phyloP scores from a whole-genome alignment of 805 yeast species.

The Candida argentea region DNA sequence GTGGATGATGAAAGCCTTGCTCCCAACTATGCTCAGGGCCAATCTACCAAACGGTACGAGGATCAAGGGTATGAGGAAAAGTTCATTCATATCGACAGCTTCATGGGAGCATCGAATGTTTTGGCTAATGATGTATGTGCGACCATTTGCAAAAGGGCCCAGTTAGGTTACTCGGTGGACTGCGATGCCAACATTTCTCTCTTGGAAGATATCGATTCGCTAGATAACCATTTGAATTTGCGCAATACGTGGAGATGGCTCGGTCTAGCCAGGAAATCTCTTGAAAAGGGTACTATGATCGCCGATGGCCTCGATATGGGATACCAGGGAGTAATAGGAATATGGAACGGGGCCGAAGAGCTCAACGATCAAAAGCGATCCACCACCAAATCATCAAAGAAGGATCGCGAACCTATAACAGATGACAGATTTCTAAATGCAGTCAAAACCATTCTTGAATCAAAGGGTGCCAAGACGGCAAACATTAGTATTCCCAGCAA shows the following conservation, averaged over 20 bases:
- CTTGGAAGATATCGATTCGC: slow-evolving; percentile 39
- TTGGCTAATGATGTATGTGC: slow-evolving; percentile 66
- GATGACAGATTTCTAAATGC: slow-evolving; percentile 39
- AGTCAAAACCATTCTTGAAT: slow-evolving; percentile 40
- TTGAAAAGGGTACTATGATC: slow-evolving; percentile 55
- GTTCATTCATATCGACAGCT: slow-evolving; percentile 18
- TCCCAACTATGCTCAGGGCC: slow-evolving; percentile 3
- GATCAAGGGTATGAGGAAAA: slow-evolving; percentile 15
- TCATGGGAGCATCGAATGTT: slow-evolving; percentile 30
- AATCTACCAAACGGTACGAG: slow-evolving; percentile 3
- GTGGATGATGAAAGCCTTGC: slow-evolving; percentile 19
- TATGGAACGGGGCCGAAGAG: slow-evolving; percentile 71
- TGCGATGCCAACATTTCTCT: slow-evolving; percentile 54
- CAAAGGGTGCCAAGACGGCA: slow-evolving; percentile 39
- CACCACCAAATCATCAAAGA: slow-evolving; percentile 12
- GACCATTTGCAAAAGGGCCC: slow-evolving; percentile 62
- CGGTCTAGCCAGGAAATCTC: slow-evolving; percentile 55
- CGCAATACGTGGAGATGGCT: slow-evolving; percentile 91
- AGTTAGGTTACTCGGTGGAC: slow-evolving; percentile 61
- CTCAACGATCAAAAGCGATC: slow-evolving; percentile 35
- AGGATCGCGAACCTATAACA: slow-evolving; percentile 13
- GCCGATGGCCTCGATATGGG: slow-evolving; percentile 70
- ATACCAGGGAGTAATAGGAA: slow-evolving; percentile 78
- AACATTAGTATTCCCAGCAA: slow-evolving; percentile 34
- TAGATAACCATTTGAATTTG: slow-evolving; percentile 42